Evolutionary conservation across 495 filamentous ascomycete genomes (phyloP), one percentile per base, ranked within the genome.

Genomic region (Penicillium pulvis): DNA sequence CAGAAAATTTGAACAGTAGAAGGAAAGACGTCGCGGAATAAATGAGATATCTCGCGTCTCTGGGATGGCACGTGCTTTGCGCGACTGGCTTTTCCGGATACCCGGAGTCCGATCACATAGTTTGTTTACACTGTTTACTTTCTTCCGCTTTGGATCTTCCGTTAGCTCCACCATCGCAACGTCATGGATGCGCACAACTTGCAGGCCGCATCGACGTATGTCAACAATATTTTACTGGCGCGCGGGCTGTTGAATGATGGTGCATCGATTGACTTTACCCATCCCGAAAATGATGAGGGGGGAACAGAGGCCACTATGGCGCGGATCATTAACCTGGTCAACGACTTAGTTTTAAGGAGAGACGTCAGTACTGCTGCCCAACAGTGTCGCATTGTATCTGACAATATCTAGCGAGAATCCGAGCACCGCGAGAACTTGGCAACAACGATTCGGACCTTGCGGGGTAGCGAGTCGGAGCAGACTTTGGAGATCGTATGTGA

Each of bases 151-250:
- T 71, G 51, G 75, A 73, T 61, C 50, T 52, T 60, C 47, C 30
- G 17, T 23, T 23, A 59, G 53, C 57, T 56, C 56, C 49, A 55
- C 54, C 16, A 28, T 49, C 46, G 46, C 46, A 49, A 49, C 48
- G 71, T 63, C 68, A 94, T 94, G 86, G 92, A 95, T 68, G 72
- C 83, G 54, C 84, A 88, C 55, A 93, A 90, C 74, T 78, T 97
- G 46, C 84, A 88, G 63, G 91, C 91, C 56, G 94, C 94, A 26
- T 96, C 93, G 55, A 85, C 86, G 47, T 98, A 98, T 75, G 89
- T 98, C 76, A 98, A 98, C 78, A 97, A 97, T 71, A 87, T 96
- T 56, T 80, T 98, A 31, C 83, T 97, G 35, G 91, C 93, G 4
- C 86, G 94, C 42, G 94, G 94, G 19, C 81, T 98, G 20, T 76